phyloP scores from a whole-genome alignment of 306 rosid species.

The Castanopsis chinensis region DNA sequence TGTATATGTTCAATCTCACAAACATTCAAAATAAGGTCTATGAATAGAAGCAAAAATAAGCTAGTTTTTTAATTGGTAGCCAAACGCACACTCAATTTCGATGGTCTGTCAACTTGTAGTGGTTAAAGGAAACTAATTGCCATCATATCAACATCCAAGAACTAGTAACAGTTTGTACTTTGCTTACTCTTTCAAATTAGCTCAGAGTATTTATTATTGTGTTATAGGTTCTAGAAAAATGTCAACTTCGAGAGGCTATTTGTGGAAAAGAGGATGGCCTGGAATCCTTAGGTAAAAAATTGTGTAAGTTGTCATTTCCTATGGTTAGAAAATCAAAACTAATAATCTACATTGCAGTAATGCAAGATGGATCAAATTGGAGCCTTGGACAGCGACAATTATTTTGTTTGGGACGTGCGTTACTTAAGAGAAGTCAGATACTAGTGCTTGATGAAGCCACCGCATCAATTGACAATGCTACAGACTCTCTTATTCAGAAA shows the following conservation, averaged over 20 bases:
- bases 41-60: too few relatives aligned
- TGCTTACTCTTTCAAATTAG: not conserved
- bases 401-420: constrained; percentile 26
- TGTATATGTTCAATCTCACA: too few relatives aligned
- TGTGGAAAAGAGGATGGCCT: constrained; percentile 22
- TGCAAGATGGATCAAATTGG: constrained; percentile 36
- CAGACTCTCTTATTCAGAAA: not conserved
- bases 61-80: too few relatives aligned
- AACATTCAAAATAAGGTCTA: too few relatives aligned
- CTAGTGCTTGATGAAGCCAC: not conserved
- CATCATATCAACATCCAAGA: too few relatives aligned
- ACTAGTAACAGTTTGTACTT: not conserved
- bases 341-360: constrained; percentile 4
- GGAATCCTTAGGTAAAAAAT: constrained; percentile 26
- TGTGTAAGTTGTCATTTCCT: not conserved
- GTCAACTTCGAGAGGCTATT: constrained; percentile 27
- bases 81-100: too few relatives aligned
- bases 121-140: too few relatives aligned
- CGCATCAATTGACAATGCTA: not conserved
- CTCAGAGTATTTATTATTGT: not conserved
- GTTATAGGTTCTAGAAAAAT: constrained; percentile 25
- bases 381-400: constrained; percentile 35
- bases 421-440: not conserved
- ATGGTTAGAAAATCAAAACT: not conserved
- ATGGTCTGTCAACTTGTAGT: too few relatives aligned